Evolutionary conservation across 2,329 filamentous ascomycete species (phyloP), one percentile per base, ranked within the genome.

Genomic region (Dendryphion nanum): DNA sequence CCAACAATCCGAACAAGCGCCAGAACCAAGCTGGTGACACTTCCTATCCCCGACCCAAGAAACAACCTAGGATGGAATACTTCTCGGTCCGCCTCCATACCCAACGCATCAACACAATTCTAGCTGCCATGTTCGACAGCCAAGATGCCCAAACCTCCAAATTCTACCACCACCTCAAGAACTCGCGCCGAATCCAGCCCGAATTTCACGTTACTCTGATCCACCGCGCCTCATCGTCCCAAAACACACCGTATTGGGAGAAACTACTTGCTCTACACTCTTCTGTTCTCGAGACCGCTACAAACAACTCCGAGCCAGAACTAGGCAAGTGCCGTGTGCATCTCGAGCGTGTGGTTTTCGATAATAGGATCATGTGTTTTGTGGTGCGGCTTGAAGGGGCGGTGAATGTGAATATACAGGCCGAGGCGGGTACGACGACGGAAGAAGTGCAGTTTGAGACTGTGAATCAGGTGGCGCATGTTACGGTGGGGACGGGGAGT

Each of bases 171-270:
- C 79, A 87, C 40, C 77, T 98, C 21, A 79, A 85, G 63, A 76
- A 85, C 50, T 77, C 75, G 2, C 77, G 83, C 15, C 86, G 93
- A 38, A 69, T 97, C 5, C 91, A 97, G 65, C 61, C 76, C n/a
- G 76, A 82, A 28, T 98, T 97, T 63, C 93, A 98, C 62, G 87
- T 98, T 41, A 98, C 93, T 0, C 77, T 98, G 26, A 89, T 96
- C 63, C 93, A 98, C 66, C 83, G 84, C 32, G 81, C 83, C 8
- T 73, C 71, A 3, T 71, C 79, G 7, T 72, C 73, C 28, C 68
- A 83, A 19, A 67, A 83, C 47, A 77, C 82, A 0, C 78, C 83
- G 6, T 72, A 91, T 37, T 98, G 93, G 93, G 69, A 83, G 37
- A 77, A 75, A 38, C 91, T 96, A 51, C 64, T 61, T 4, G 69